Base-by-base conservation (phyloP, 768 basidiomycete species). In the Sarcomyxa edulis region DNA sequence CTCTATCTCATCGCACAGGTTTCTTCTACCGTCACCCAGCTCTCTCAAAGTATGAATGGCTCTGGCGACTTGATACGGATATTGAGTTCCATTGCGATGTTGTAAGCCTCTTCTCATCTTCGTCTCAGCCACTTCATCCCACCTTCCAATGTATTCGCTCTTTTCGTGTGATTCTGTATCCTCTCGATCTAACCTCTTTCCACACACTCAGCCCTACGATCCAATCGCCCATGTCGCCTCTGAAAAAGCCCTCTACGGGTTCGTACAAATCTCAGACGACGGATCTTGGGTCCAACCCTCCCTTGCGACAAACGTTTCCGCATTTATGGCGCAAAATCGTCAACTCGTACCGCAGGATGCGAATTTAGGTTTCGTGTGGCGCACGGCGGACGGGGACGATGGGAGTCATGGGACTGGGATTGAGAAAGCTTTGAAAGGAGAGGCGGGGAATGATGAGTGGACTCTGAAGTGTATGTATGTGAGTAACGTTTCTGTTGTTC, bases 151-250 rank as follows among this genome's bases (percentile, higher is more conserved):
- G n/a, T n/a, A n/a, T n/a, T n/a, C n/a, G n/a, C n/a, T n/a, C n/a
- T n/a, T n/a, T n/a, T n/a, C n/a, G n/a, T n/a, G n/a, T n/a, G n/a
- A n/a, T n/a, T n/a, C n/a, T n/a, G n/a, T n/a, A n/a, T n/a, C n/a
- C n/a, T n/a, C n/a, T n/a, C n/a, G n/a, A n/a, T n/a, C n/a, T n/a
- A n/a, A n/a, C n/a, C n/a, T n/a, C n/a, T n/a, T n/a, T n/a, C n/a
- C n/a, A n/a, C n/a, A n/a, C n/a, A n/a, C n/a, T n/a, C n/a, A 59
- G 57, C 55, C 55, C 7, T 59, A 56, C 27, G 57, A 59, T 39
- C 57, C 57, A 0, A 50, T 59, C 19, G 36, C 53, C 37, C 42
- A 46, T 5, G 21, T 59, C 14, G 51, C 56, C 14, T 41, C 51
- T 6, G 44, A 43, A 10, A 48, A 54, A 18, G 52, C 53, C 2